Conservation (phyloP, 805 yeast species). For the Crinitomyces ghanaensis region DNA sequence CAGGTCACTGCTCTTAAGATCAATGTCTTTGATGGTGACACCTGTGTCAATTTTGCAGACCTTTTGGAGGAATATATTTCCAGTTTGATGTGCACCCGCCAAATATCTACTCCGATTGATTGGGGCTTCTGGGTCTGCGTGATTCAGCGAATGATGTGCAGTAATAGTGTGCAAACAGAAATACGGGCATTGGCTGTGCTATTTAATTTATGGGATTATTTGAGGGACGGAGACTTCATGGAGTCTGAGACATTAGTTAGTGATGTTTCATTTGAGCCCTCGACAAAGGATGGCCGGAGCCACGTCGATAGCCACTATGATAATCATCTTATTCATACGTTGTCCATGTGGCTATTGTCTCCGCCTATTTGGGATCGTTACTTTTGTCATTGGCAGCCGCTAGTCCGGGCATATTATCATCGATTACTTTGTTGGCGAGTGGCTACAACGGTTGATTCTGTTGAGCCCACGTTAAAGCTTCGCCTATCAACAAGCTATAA, state of each 20-base stretch:
- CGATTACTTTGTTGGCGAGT: slow-evolving; percentile 61
- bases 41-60: slow-evolving; percentile 30
- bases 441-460: too few species aligned
- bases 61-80: slow-evolving; percentile 30
- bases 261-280: too few species aligned
- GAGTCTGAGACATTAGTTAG: too few species aligned
- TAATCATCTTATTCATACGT: too few species aligned
- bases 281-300: too few species aligned
- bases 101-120: slow-evolving; percentile 31
- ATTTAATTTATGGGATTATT: slow-evolving; percentile 63
- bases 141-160: slow-evolving; percentile 43
- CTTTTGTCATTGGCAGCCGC: slow-evolving; percentile 72
- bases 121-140: slow-evolving; percentile 74
- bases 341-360: slow-evolving; percentile 46
- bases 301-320: too few species aligned
- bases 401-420: slow-evolving; percentile 58
- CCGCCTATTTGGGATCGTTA: slow-evolving; percentile 40
- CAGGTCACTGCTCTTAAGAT: slow-evolving; percentile 25
- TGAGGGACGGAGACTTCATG: too few species aligned
- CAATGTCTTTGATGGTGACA: slow-evolving; percentile 26
- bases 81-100: slow-evolving; percentile 19
- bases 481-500: slow-evolving; percentile 14
- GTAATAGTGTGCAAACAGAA: slow-evolving; percentile 52
- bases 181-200: slow-evolving; percentile 53
- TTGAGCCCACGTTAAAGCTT: slow-evolving; percentile 17